A percentile compares a stretch with the other conserved stretches of the same genome.
phyloP scores from a whole-genome alignment of 495 filamentous ascomycete genomes.

The Coniosporium apollinis region DNA sequence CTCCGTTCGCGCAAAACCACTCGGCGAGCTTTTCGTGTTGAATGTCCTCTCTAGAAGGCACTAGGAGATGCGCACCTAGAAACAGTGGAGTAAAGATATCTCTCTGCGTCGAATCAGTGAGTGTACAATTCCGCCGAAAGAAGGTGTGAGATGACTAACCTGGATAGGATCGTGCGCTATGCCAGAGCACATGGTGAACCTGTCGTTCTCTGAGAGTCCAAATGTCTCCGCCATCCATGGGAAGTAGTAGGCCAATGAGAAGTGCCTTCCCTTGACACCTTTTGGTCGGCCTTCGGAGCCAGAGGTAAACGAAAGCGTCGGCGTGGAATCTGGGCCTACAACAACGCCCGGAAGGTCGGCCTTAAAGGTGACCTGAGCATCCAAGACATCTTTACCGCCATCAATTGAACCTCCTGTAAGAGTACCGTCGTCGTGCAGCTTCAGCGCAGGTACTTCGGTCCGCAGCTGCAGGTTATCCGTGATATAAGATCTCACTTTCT shows the following conservation, averaged over 20 bases:
- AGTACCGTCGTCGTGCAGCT: slow-evolving; percentile 54
- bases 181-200: slow-evolving; percentile 72
- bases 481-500: slow-evolving; percentile 57
- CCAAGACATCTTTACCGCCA: slow-evolving; percentile 48
- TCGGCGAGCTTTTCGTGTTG: slow-evolving; percentile 75
- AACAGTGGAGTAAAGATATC: slow-evolving; percentile 94
- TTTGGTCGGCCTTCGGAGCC: slow-evolving; percentile 75
- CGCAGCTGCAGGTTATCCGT: slow-evolving; percentile 53
- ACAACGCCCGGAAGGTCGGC: slow-evolving; percentile 47
- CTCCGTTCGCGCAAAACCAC: slow-evolving; percentile 69
- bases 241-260: slow-evolving; percentile 72
- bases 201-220: slow-evolving; percentile 51
- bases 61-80: slow-evolving; percentile 63
- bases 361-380: slow-evolving; percentile 33
- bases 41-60: slow-evolving; percentile 74
- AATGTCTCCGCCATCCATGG: slow-evolving; percentile 86
- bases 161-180: slow-evolving; percentile 27
- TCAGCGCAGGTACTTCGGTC: slow-evolving; percentile 61
- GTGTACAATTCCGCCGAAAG: neutral
- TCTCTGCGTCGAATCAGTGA: slow-evolving; percentile 62
- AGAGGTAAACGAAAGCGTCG: slow-evolving; percentile 72
- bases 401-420: slow-evolving; percentile 49
- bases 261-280: slow-evolving; percentile 82
- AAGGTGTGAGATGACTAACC: neutral
- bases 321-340: slow-evolving; percentile 80